Evolutionary conservation across 2,329 filamentous ascomycete genomes (phyloP).

Genomic region (Aspergillus thermomutatus): DNA sequence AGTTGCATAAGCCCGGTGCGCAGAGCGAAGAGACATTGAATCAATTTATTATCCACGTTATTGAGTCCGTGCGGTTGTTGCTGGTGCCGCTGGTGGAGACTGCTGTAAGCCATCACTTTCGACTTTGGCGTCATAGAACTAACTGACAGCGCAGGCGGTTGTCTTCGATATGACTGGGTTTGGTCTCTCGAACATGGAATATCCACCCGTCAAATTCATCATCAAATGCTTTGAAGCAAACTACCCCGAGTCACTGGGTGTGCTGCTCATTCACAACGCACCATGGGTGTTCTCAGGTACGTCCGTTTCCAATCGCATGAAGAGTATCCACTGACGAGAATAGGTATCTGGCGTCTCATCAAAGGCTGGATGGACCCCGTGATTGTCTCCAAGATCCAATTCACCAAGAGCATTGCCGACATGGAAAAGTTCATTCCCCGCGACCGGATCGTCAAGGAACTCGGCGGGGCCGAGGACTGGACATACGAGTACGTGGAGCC

Average conservation of each 20-base stretch:
- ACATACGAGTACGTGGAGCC: constrained; percentile 78
- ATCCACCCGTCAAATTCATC: constrained; percentile 95
- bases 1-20: constrained; percentile 78
- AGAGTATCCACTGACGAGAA: neutral
- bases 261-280: constrained; percentile 86
- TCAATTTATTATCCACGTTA: constrained; percentile 83
- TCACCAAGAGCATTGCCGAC: constrained; percentile 74
- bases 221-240: constrained; percentile 98
- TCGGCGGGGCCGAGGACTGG: constrained; percentile 82
- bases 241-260: constrained; percentile 86
- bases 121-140: too few species aligned
- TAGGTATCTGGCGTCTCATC: constrained; percentile 90
- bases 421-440: constrained; percentile 69
- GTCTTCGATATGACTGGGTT: constrained; percentile 95
- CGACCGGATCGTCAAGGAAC: constrained; percentile 68
- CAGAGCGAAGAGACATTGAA: constrained; percentile 80
- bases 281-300: constrained; percentile 91
- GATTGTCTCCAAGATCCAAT: constrained; percentile 88
- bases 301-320: constrained; percentile 16
- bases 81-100: constrained; percentile 78
- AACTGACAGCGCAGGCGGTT: constrained; percentile 59
- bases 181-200: constrained; percentile 95
- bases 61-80: constrained; percentile 85
- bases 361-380: constrained; percentile 94
- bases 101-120: constrained; percentile 59